Evolutionary conservation across 2,329 filamentous ascomycete species (phyloP), one percentile per base, ranked within the genome.

Genomic region (Tympanopsis confertula): DNA sequence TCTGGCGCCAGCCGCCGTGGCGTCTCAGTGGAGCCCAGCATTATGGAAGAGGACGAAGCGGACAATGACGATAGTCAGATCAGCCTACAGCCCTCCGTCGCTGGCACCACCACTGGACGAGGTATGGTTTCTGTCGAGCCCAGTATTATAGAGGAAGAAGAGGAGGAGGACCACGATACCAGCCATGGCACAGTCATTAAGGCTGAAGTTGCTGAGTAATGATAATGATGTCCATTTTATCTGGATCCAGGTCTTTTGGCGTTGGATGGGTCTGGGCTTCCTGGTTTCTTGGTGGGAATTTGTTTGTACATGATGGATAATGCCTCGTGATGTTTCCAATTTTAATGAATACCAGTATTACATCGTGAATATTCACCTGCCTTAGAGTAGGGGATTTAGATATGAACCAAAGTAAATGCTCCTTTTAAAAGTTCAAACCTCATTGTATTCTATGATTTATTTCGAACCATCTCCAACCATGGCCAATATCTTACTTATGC

Each of bases 11-110:
- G 47, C 46, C 28, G 40, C 39, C 19, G 58, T 1, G 47, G 61
- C 2, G 44, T 58, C 3, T 56, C 59, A 28, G 65, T 69, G 48
- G 54, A 33, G 30, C 30, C 57, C 15, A 51, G 49, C 15, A 71
- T 72, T 40, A 66, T 69, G 43, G 63, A 70, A 44, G 68, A 70
- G 41, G 62, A 66, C 2, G 62, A 65, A 4, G 58, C 61, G 12
- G 54, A 53, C 3, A 58, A 54, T 13, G 57, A 55, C 12, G 42
- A 38, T 13, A 39, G n/a, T 32, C 43, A 32, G 7, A 45, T 45
- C 20, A 37, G 13, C 30, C 38, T 39, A 20, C 20, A 36, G 38
- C 43, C 37, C 15, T 41, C 22, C 10, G 41, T 39, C 17, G 39
- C 35, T 28, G 26, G 17, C n/a, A 38, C 52, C 52, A 44, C 53